These are phyloP conservation scores for Spathaspora sp. DNA, from an alignment of 1,139 yeast genomes.

Conservation along the genomic window DNA sequence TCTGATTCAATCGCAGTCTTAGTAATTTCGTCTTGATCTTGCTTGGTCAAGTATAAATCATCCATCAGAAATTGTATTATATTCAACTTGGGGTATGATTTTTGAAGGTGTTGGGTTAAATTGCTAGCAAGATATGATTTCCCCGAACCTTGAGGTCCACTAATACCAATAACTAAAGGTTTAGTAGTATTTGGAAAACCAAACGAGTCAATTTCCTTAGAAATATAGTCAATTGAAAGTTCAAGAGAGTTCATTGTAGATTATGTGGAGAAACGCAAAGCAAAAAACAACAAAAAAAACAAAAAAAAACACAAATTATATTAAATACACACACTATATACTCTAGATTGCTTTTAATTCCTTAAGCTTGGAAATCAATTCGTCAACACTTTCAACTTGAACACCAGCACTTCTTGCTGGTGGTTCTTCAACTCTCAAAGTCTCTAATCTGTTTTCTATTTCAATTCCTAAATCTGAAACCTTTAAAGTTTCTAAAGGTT, in stretches of 20 bases:
- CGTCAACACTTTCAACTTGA: constrained; percentile 79
- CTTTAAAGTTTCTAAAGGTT: constrained; percentile 75
- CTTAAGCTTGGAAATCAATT: constrained; percentile 74
- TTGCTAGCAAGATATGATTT: constrained; percentile 66
- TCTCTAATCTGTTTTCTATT: constrained; percentile 61
- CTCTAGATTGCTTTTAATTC: constrained; percentile 56
- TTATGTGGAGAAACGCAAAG: constrained; percentile 4
- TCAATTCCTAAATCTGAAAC: constrained; percentile 74
- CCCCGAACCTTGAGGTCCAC: constrained; percentile 95
- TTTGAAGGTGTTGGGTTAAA: constrained; percentile 36
- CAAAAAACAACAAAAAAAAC: background rate
- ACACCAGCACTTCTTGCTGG: constrained; percentile 79
- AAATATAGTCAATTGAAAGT: constrained; percentile 21
- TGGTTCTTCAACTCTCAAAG: constrained; percentile 81
- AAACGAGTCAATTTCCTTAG: constrained; percentile 18
- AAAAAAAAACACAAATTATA: background rate
- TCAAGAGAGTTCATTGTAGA: constrained; percentile 18
- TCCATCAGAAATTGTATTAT: constrained; percentile 74
- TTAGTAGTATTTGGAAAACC: constrained; percentile 14
- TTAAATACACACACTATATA: background rate
- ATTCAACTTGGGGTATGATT: constrained; percentile 36
- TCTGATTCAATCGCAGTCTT: constrained; percentile 23
- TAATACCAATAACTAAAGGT: constrained; percentile 66
- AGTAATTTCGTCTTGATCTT: constrained; percentile 53
- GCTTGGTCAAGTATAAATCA: constrained; percentile 74